Conservation (phyloP, 2,329 filamentous ascomycete species). For the Periconia digitata region DNA sequence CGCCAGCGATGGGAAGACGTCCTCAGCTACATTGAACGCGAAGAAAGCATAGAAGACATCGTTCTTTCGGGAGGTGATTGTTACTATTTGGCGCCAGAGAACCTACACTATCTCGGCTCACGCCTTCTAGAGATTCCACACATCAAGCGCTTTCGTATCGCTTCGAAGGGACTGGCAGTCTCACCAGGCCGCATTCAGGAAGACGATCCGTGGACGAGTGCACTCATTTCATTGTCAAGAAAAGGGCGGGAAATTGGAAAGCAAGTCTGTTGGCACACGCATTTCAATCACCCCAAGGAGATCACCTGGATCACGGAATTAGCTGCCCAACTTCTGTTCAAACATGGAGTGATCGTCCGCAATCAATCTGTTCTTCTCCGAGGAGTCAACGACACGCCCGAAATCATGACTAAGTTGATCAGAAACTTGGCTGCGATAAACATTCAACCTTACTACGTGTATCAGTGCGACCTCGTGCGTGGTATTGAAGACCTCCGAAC, state of each 20-base stretch:
- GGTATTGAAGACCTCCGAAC: constrained; percentile 65
- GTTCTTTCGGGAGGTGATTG: constrained; percentile 66
- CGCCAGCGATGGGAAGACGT: constrained; percentile 58
- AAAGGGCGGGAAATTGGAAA: constrained; percentile 58
- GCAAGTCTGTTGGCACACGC: constrained; percentile 64
- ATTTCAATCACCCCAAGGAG: constrained; percentile 66
- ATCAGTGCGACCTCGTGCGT: constrained; percentile 65
- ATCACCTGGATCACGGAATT: constrained; percentile 61
- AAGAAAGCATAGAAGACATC: constrained; percentile 58
- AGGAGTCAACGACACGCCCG: constrained; percentile 59
- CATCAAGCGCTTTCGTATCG: constrained; percentile 62
- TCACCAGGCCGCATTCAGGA: constrained; percentile 57
- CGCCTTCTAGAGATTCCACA: constrained; percentile 59
- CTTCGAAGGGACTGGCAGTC: constrained; percentile 64
- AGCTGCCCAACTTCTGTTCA: constrained; percentile 55
- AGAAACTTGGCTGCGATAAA: constrained; percentile 58
- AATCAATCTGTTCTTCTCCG: constrained; percentile 64
- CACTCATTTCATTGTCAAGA: constrained; percentile 55
- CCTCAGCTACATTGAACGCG: constrained; percentile 58
- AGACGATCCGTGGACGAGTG: constrained; percentile 56
- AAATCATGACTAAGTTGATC: constrained; percentile 58
- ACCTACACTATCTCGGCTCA: constrained; percentile 57
- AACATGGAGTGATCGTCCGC: constrained; percentile 57
- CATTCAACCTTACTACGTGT: constrained; percentile 66
- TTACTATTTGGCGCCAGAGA: constrained; percentile 58